Base-by-base conservation (phyloP, 177 flowering plant genomes). In the Telopea speciosissima region DNA sequence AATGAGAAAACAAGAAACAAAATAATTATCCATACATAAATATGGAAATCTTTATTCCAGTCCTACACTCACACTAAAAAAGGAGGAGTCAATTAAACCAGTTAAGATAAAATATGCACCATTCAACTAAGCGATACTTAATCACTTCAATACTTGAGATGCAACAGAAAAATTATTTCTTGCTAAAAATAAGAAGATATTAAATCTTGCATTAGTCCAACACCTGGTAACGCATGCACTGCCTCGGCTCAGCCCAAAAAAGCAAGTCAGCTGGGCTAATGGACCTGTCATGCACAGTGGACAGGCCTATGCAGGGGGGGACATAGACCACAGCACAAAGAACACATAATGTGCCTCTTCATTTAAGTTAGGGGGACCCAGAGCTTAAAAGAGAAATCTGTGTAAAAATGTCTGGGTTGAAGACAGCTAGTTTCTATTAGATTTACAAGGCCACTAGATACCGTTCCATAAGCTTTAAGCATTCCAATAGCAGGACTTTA, bases 1-100 rank as follows among this genome's bases (percentile, higher is more conserved):
- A 72, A 56, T 21, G 36, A 28, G 17, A 21, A 54, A 44, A 72
- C 70, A 63, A 63, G 42, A 19, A 28, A 64, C 11, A 40, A 13
- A 13, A 14, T 64, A 0, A 25, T 21, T 6, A 74, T 4, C 25
- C 21, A 19, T 23, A 63, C 8, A 49, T 56, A 33, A 25, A 40
- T 17, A 62, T 0, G 36, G 49, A 65, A 6, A 22, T 23, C 17
- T 24, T 64, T 33, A 64, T 42, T 66, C 28, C 16, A 66, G 26
- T 42, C 23, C 56, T 66, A 16, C 8, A 42, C 13, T 65, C 10
- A 40, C 24, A 7, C 13, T 3, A 40, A 65, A 9, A 6, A 44
- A 17, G 16, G 12, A 45, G 49, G 4, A 66, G 59, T 24, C 58
- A 66, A 22, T 44, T 13, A 24, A 49, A 24, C 8, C 28, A 23